Percentiles rank a stretch among this genome's conserved stretches.
Conservation (phyloP, 345 rosid genomes). For the Raphanus sativus region DNA sequence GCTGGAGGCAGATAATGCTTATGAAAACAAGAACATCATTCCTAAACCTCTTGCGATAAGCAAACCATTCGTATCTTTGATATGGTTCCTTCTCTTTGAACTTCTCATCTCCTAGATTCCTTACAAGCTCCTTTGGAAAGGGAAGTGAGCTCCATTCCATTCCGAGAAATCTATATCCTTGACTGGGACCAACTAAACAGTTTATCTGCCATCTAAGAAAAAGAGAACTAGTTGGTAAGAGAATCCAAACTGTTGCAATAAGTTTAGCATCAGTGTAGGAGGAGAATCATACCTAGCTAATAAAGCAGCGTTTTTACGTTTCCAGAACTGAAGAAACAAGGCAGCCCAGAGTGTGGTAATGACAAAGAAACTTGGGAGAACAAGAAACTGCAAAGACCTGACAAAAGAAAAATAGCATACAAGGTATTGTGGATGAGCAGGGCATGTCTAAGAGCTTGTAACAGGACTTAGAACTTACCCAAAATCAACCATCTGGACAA, state of each 20-base stretch:
- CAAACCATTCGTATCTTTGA: slow-evolving; percentile 88
- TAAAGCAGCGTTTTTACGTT: slow-evolving; percentile 81
- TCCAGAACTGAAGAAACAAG: slow-evolving; percentile 95
- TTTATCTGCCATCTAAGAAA: slow-evolving; percentile 77
- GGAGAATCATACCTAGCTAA: slow-evolving; percentile 55
- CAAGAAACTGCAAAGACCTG: slow-evolving; percentile 73
- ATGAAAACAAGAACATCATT: slow-evolving; percentile 67
- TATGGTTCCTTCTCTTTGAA: slow-evolving; percentile 62
- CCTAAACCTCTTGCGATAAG: slow-evolving; percentile 69
- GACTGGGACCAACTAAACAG: slow-evolving; percentile 56
- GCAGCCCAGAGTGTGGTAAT: slow-evolving; percentile 74
- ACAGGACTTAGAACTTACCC: slow-evolving; percentile 46
- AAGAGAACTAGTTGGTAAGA: slow-evolving; percentile 6
- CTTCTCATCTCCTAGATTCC: slow-evolving; percentile 48
- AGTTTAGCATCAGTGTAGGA: not conserved
- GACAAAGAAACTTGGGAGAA: slow-evolving; percentile 72
- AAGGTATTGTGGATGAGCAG: not conserved
- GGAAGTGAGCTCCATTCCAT: slow-evolving; percentile 60
- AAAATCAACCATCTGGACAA: slow-evolving; percentile 67
- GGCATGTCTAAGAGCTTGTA: not conserved
- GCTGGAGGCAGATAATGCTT: slow-evolving; percentile 82
- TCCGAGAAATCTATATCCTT: slow-evolving; percentile 55
- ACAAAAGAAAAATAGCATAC: slow-evolving; percentile 19
- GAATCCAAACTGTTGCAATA: not conserved
- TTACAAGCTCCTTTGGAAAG: slow-evolving; percentile 48